Evolutionary conservation across 495 filamentous ascomycete species (phyloP), one percentile per base, ranked within the genome.

Genomic region (Penicillium arizonense): DNA sequence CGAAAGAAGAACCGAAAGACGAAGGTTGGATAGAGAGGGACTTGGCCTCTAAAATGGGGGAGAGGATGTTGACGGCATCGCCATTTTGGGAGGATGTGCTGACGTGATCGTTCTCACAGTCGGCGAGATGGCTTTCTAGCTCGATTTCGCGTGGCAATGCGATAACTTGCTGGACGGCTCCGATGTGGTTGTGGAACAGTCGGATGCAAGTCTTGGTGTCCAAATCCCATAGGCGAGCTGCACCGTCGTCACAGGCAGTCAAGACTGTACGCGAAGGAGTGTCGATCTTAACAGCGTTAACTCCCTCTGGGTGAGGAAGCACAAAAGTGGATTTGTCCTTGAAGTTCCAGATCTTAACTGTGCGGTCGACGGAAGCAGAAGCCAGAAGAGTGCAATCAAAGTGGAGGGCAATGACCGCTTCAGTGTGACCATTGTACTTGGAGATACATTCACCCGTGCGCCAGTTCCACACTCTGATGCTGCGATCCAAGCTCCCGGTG

Each of bases 401-500:
- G 68, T 97, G 88, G 7, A 98, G 74, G 24, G 84, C 82, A 52
- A 97, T 87, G 16, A 99, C 83, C 11, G 91, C 92, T 36, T 80
- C 85, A 8, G 77, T 82, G 63, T 97, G 94, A 4, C 85, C 86
- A 8, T 78, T 79, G 33, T 91, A 85, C 1, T 85, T 96, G 12
- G 87, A 88, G 38, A 96, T 79, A 62, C 89, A 95, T 59, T 89
- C 83, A 38, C 94, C 94, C 0, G 91, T 97, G 36, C 87, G 81
- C 91, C 92, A 97, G 58, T 97, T 96, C 95, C 94, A 99, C 26
- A 97, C 82, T 65, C 88, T 89, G 49, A 99, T 71, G 14, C 83
- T 95, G 47, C 80, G 70, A 63, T 96, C 91, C 43, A 96, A 70
- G 56, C 85, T 86, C 20, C 89, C 91, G 34, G 87, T 93, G 64